Conservation (phyloP, 2,329 filamentous ascomycete species). For the Neonectria hederae region DNA sequence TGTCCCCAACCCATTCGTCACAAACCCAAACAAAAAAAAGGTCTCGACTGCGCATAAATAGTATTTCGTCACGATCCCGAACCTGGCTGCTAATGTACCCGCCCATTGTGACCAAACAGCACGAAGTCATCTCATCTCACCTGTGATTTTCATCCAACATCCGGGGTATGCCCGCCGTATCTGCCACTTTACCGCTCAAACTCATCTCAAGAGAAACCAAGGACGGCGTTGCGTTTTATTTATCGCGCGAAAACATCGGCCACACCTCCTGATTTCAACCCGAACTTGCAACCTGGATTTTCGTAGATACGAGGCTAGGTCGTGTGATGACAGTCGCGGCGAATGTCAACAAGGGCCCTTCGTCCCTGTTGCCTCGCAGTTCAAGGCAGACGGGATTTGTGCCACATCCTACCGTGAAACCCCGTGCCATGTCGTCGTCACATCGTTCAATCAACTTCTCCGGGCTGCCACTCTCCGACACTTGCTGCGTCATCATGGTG, state of each 20-base stretch:
- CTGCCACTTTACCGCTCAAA: background rate
- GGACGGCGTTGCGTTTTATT: background rate
- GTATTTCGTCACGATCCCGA: conserved; percentile 20
- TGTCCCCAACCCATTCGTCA: conserved; percentile 15
- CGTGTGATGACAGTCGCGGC: background rate
- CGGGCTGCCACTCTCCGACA: background rate
- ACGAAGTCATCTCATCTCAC: background rate
- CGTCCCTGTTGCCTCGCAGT: background rate
- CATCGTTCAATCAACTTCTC: conserved; percentile 1
- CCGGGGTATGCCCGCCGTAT: conserved; percentile 7
- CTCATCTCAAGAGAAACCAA: background rate
- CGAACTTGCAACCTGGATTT: background rate
- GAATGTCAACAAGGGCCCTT: conserved; percentile 1
- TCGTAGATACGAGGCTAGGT: conserved; percentile 1
- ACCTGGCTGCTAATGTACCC: conserved; percentile 5
- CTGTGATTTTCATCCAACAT: background rate
- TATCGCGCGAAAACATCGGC: background rate
- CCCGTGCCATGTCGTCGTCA: background rate
- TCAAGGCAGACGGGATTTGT: background rate
- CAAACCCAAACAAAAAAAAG: conserved; percentile 11
- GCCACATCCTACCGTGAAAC: background rate
- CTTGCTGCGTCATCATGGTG: conserved; percentile 2
- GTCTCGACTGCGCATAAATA: conserved; percentile 23
- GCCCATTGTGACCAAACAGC: background rate
- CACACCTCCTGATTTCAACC: conserved; percentile 1